A percentile compares a stretch with the other conserved stretches of the same genome.
These are phyloP conservation scores for Boletus bicolor DNA, from an alignment of 768 basidiomycete species.

Conservation along the genomic window DNA sequence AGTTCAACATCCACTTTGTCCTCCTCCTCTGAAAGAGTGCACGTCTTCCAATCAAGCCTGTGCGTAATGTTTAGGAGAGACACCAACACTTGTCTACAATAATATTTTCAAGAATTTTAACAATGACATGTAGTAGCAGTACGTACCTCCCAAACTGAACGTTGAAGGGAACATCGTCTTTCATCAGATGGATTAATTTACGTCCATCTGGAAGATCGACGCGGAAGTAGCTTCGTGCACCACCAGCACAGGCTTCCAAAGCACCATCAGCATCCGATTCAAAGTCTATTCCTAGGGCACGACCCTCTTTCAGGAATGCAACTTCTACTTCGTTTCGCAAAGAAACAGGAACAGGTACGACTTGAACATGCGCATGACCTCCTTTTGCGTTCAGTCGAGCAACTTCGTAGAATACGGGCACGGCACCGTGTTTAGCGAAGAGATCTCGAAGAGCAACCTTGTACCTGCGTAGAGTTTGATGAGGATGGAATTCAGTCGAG, in stretches of 20 bases:
- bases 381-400: constrained; percentile 80
- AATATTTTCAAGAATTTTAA: constrained; percentile 5
- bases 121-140: neutral
- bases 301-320: constrained; percentile 71
- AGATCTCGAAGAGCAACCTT: constrained; percentile 71
- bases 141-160: constrained; percentile 90
- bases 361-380: constrained; percentile 93
- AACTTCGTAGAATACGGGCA: constrained; percentile 83
- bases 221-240: constrained; percentile 76
- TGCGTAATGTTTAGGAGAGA: constrained; percentile 71
- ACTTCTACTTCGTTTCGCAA: constrained; percentile 63
- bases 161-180: constrained; percentile 73
- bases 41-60: constrained; percentile 90
- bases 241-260: constrained; percentile 45
- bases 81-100: constrained; percentile 73
- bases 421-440: constrained; percentile 67
- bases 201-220: constrained; percentile 86
- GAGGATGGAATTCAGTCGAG: constrained; percentile 1
- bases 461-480: constrained; percentile 46
- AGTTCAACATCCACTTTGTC: constrained; percentile 78
- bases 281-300: constrained; percentile 65
- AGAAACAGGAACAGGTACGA: constrained; percentile 68
- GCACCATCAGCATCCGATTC: constrained; percentile 67
- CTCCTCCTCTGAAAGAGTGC: constrained; percentile 76
- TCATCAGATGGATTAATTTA: constrained; percentile 83